Evolutionary conservation across 1,139 yeast genomes (phyloP), one percentile per base, ranked within the genome.

Genomic region (Pichia sp.): DNA sequence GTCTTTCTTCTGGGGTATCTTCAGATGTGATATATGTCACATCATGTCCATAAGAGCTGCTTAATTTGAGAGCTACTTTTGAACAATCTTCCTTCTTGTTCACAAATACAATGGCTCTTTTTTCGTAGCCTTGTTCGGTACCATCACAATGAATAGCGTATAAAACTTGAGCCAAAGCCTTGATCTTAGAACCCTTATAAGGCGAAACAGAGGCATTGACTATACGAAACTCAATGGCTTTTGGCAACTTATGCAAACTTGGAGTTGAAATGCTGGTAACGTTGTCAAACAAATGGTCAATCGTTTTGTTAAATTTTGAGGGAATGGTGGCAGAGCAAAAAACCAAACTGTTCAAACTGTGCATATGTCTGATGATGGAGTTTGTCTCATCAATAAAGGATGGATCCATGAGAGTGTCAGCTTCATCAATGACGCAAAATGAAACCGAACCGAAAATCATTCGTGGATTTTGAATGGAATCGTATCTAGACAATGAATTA

Each of bases 241-340:
- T 72, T 2, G 97, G 95, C 31, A 94, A 69, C 55, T 82, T 81
- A 64, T 92, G 98, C 44, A 92, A 70, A 32, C 81, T 72, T 5
- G 95, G 94, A 1, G 97, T 84, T 1, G 85, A 79, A 16, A 92
- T 77, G 3, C 86, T 75, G 23, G 70, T 57, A 8, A 78, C 72
- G 37, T 75, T 73, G 0, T 95, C 95, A 60, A 83, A 87, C 38
- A 81, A 59, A 43, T 68, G 69, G 6, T 70, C 62, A 49, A 90
- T 67, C 2, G 84, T 74, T 46, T 75, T 74, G 48, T 82, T 83
- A 59, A 90, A 86, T 46, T 77, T 80, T 36, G 77, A 74, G 1
- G 97, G 95, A 38, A 92, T 82, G 0, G 98, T 92, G 0, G 97
- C 97, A 1, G 95, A 82, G 50, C 94, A 86, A 53, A 92, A 77